Evolutionary conservation across 2,329 filamentous ascomycete species (phyloP).

Genomic region (Diaporthe sp.): DNA sequence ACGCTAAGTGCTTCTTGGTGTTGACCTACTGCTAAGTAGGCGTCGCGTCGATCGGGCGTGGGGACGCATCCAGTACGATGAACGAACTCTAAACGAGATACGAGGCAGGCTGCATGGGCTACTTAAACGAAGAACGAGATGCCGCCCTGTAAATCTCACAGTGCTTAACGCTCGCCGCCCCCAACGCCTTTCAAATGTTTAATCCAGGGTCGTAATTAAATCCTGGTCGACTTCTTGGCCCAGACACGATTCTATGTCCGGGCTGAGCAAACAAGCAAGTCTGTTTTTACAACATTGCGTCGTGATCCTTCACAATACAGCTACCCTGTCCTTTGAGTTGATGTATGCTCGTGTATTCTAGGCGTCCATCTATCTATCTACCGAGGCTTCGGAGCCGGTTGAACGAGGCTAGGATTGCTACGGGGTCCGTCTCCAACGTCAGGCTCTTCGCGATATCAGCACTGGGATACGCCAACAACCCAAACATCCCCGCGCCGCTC

Average conservation of each 20-base stretch:
- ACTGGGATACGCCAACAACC: not conserved
- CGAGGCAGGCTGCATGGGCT: not conserved
- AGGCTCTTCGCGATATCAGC: not conserved
- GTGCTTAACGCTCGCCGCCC: no score
- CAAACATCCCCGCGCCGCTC: constrained; percentile 3
- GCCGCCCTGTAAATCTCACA: not conserved
- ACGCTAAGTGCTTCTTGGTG: not conserved
- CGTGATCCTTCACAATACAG: not conserved
- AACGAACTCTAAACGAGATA: not conserved
- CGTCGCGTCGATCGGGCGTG: not conserved
- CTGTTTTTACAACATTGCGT: no score
- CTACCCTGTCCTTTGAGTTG: not conserved
- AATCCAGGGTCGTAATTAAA: no score
- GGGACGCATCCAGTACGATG: not conserved
- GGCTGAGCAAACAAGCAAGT: not conserved
- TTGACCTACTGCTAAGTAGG: not conserved
- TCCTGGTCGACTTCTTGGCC: no score
- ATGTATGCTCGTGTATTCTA: not conserved
- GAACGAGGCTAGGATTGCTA: not conserved
- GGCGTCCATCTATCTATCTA: not conserved
- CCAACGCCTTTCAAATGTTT: no score
- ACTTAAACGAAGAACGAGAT: not conserved
- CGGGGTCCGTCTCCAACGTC: not conserved
- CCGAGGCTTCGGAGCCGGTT: not conserved
- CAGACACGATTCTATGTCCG: no score